Base-by-base conservation (phyloP, 768 basidiomycete genomes). In the Pleurotus salmoneostramineus region DNA sequence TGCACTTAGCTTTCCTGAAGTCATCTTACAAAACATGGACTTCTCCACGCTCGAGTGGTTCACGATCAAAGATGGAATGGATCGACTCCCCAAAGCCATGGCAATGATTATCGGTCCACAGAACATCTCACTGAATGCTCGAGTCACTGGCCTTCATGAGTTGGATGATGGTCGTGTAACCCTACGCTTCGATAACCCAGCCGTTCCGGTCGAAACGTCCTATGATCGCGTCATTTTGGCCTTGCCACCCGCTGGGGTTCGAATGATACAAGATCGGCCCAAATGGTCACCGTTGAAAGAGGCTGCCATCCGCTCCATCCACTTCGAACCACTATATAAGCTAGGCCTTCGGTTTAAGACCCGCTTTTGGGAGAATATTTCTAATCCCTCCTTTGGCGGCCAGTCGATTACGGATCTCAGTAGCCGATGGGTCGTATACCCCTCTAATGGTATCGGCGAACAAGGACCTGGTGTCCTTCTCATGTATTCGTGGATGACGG, bases 401-500 rank as follows among this genome's bases (percentile, higher is more conserved):
- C 46, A 46, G 33, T 46, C 44, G n/a, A 46, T 46, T 27, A 56
- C 56, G 8, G 56, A 56, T 33, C 43, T 45, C 10, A 14, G 44
- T 7, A 56, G 56, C 35, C 56, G 56, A 12, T 46, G 43, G 43
- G 44, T 56, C 6, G 56, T 56, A 14, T 56, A 56, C 44, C 56
- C 56, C 27, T 46, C 44, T 5, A 46, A 56, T 31, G 56, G 56
- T 12, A 46, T 56, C 14, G 56, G 62, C 32, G 35, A 57, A 5
- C 45, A 62, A 58, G 66, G 68, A 32, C 65, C 67, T 31, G 68
- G 67, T 11, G 68, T 66, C 15, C 35, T 68, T 8, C 58, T 68
- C 10, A 43, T 68, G n/a, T 61, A 64, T 50, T 69, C 66, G 35
- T 64, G 65, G 65, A 68, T 66, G 57, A 50, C 67, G 8, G 52